Base-by-base conservation (phyloP, 1,284 basidiomycete genomes). In the Entoloma clypeatum region DNA sequence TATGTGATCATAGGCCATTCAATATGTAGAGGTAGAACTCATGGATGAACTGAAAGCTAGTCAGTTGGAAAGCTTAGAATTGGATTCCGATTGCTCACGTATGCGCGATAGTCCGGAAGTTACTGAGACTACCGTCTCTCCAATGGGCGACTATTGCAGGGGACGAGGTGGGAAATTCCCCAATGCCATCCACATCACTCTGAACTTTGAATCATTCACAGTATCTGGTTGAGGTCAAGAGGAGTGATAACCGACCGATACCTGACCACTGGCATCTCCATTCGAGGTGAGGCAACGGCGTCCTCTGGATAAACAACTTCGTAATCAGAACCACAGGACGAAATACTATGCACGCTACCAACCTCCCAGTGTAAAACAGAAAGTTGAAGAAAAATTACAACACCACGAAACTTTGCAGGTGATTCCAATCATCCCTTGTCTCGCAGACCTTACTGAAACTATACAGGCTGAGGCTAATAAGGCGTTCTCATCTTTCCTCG, bases 181-280 rank as follows among this genome's bases (percentile, higher is more conserved):
- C 19, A 26, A n/a, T 19, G 6, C 4, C n/a, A 7, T 14, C 6
- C n/a, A 16, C 10, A 34, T 7, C 7, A 21, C 17, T 31, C 26
- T 25, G 11, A 10, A 8, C 28, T 26, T 6, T n/a, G 33, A n/a
- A 21, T 22, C 32, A 17, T 36, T 34, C 22, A 2, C 48, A 91
- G 86, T 89, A 78, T 57, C 65, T 92, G 2, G 68, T 94, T 9
- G 87, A 93, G 61, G 68, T 96, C 11, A 81, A 82, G 36, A 81
- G 79, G 36, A 71, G 71, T 5, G 88, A 91, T 33, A 80, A 82
- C 9, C 76, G 77, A 48, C 74, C 74, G 7, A 79, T 92, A 3
- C 95, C 95, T 0, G 73, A 76, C 5, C 74, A 77, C 43, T 99
- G 94, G 93, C 68, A 79, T 33, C 68, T 87, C 26, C 71, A 93